Evolutionary conservation across 2,329 filamentous ascomycete species (phyloP), one percentile per base, ranked within the genome.

Genomic region (Clonostachys rhizophaga): DNA sequence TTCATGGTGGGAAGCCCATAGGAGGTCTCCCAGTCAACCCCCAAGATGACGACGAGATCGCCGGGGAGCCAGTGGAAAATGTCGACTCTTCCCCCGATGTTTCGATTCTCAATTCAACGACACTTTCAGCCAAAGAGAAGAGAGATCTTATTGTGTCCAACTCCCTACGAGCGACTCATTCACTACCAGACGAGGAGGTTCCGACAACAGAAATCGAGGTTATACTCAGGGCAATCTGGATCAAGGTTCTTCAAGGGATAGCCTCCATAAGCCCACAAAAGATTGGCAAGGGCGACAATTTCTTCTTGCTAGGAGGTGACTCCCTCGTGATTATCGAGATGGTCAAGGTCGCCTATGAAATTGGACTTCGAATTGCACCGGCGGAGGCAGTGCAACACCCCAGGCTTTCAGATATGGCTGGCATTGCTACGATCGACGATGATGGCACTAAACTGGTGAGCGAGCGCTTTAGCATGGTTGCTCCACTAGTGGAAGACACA

Each of bases 211-310:
- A 42, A 10, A 37, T 37, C n/a, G 8, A 59, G 24, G 43, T 51
- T 30, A 14, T 40, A 9, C 14, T 52, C 5, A 43, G 50, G 14
- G 48, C 48, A 13, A 40, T 51, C 35, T 52, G 48, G 34, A 14
- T 45, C 9, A 37, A 46, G 14, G 36, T 51, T 5, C 49, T 54
- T 12, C 17, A 34, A 4, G 34, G 42, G 6, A 34, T 49, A 5
- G 35, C 46, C 33, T 39, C 33, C n/a, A 14, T 37, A 33, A 34
- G 51, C n/a, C 14, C 41, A 6, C 16, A 30, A 8, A 37, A 40
- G 9, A 46, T 46, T 33, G 36, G n/a, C 34, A 46, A 40, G 30
- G 6, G 34, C 36, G 9, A 46, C 24, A 40, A 17, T 18, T 46
- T 46, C 18, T 30, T 46, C n/a, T 18, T 17, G 5, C 4, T 40